Percentiles rank a stretch among this genome's conserved stretches.
phyloP scores from a whole-genome alignment of 805 yeast genomes.

The Saccharomycopsis fermentans region DNA sequence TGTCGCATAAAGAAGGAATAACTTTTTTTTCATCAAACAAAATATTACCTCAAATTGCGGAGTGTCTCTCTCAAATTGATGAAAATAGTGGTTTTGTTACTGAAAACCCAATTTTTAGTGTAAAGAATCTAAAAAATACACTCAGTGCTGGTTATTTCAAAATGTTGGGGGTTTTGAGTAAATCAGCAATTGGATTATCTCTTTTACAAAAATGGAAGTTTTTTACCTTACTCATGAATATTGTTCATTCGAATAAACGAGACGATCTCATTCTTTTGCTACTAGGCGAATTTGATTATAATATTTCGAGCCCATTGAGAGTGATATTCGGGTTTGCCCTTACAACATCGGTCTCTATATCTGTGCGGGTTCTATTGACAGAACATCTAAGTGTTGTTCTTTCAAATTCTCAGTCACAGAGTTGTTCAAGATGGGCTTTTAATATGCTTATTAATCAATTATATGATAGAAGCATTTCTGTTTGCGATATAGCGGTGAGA shows the following conservation, averaged over 20 bases:
- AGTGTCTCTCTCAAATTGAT: slow-evolving; percentile 76
- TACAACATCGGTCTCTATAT: slow-evolving; percentile 36
- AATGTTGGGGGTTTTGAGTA: slow-evolving; percentile 64
- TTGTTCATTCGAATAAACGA: slow-evolving; percentile 45
- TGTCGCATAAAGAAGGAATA: slow-evolving; percentile 56
- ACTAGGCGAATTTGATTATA: slow-evolving; percentile 52
- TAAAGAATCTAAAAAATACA: slow-evolving; percentile 48
- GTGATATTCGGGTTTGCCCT: slow-evolving; percentile 57
- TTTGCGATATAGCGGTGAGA: slow-evolving; percentile 47
- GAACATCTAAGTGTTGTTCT: slow-evolving; percentile 37
- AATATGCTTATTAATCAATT: slow-evolving; percentile 53
- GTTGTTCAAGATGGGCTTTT: slow-evolving; percentile 35
- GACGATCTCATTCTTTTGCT: slow-evolving; percentile 49
- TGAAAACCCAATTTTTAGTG: slow-evolving; percentile 63
- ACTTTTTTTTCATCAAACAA: slow-evolving; percentile 61
- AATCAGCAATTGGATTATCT: slow-evolving; percentile 49
- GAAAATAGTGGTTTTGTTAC: slow-evolving; percentile 68
- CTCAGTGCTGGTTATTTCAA: slow-evolving; percentile 68
- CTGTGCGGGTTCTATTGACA: slow-evolving; percentile 49
- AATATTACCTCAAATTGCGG: slow-evolving; percentile 78
- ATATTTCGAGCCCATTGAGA: slow-evolving; percentile 54
- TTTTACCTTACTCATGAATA: slow-evolving; percentile 68
- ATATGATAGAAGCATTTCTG: slow-evolving; percentile 52
- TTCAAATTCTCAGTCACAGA: slow-evolving; percentile 10
- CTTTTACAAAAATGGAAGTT: slow-evolving; percentile 77